Percentiles rank a stretch among this genome's conserved stretches.
Conservation (phyloP, 768 basidiomycete species). For the Leccinum aurantiacum region DNA sequence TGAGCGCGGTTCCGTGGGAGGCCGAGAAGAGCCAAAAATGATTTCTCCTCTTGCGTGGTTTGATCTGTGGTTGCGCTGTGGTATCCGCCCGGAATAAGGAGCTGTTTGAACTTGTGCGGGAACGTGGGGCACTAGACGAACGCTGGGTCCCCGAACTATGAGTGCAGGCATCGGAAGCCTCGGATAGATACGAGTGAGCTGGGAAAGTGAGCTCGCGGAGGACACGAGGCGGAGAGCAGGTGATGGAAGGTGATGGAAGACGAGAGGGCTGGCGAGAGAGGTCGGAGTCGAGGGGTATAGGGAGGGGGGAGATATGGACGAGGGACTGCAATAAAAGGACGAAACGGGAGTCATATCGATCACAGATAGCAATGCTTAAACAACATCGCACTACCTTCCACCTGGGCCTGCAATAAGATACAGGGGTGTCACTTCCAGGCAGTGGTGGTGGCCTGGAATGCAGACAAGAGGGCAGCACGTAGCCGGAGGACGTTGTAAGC, state of each 20-base stretch:
- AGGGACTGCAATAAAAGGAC: conserved; percentile 73
- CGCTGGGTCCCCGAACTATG: conserved; percentile 7
- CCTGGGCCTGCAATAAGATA: no score
- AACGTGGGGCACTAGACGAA: conserved; percentile 8
- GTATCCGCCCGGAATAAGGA: conserved; percentile 24
- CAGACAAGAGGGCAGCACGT: conserved; percentile 74
- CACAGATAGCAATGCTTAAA: no score
- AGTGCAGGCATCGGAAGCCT: conserved; percentile 14
- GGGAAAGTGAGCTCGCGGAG: conserved; percentile 70
- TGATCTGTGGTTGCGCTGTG: conserved; percentile 12
- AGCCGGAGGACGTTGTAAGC: conserved; percentile 84
- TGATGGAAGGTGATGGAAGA: conserved; percentile 13
- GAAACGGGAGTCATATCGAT: conserved; percentile 54
- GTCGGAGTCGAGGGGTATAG: conserved; percentile 49
- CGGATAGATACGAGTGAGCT: conserved; percentile 54
- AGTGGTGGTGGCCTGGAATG: conserved; percentile 76
- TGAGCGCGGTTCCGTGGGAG: conserved; percentile 44
- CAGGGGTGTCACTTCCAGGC: no score
- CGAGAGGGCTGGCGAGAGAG: conserved; percentile 30
- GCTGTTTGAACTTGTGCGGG: conserved; percentile 9
- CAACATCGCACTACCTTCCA: no score
- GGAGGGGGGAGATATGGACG: conserved; percentile 57
- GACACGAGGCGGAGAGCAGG: conserved; percentile 29
- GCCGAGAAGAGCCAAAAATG: conserved; percentile 39
- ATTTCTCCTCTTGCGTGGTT: conserved; percentile 19